These are phyloP conservation scores for Salicornia ramosissima DNA, from an alignment of 148 eudicot genomes.

Conservation along the genomic window DNA sequence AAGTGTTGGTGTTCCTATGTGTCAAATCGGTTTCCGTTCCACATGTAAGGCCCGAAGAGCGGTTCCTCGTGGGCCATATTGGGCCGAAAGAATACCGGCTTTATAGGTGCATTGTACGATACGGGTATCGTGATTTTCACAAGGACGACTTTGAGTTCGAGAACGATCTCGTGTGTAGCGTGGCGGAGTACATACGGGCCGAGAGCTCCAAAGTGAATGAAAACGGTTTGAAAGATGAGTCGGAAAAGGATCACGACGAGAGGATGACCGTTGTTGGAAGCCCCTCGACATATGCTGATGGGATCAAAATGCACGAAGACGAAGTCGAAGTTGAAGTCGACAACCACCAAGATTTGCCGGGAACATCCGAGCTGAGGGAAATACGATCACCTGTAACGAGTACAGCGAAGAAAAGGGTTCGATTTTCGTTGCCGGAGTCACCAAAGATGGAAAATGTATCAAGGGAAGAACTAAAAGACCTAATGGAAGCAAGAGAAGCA, in stretches of 20 bases:
- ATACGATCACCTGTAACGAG: constrained; percentile 31
- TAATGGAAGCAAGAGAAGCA: constrained; percentile 85
- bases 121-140: constrained; percentile 83
- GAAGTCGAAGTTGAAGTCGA: constrained; percentile 5
- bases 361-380: constrained; percentile 47
- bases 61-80: constrained; percentile 76
- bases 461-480: constrained; percentile 60
- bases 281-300: constrained; percentile 47
- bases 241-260: constrained; percentile 34
- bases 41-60: constrained; percentile 66
- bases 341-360: constrained; percentile 14
- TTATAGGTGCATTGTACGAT: constrained; percentile 62
- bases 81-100: constrained; percentile 70
- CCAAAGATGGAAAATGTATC: constrained; percentile 47
- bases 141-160: constrained; percentile 81
- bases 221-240: constrained; percentile 22
- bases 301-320: constrained; percentile 44
- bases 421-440: constrained; percentile 71
- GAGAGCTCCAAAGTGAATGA: constrained; percentile 26
- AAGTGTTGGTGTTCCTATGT: constrained; percentile 77
- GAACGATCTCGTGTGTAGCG: constrained; percentile 67
- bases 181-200: constrained; percentile 75
- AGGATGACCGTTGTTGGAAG: constrained; percentile 79
- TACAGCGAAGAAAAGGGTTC: constrained; percentile 53
- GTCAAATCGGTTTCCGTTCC: constrained; percentile 80